Percentiles rank a stretch among this genome's conserved stretches.
Conservation (phyloP, 768 basidiomycete species). For the Gloeopeniophorella convolvens region DNA sequence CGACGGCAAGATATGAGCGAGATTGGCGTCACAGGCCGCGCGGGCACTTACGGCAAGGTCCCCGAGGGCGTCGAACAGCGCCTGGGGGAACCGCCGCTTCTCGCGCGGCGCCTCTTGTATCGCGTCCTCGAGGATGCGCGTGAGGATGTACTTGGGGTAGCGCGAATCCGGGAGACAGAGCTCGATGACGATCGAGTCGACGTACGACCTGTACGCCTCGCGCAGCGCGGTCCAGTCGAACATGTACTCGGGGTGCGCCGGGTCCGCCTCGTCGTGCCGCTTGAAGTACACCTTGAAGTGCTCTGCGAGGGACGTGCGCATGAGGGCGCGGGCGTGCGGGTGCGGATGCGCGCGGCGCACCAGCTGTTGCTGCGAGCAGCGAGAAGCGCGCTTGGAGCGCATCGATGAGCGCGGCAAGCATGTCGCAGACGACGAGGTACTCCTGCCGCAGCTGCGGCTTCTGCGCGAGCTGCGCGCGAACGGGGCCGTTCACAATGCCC, state of each 20-base stretch:
- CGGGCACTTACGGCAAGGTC: slow-evolving; percentile 60
- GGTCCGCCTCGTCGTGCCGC: slow-evolving; percentile 31
- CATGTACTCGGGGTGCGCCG: slow-evolving; percentile 44
- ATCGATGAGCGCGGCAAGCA: slow-evolving; percentile 52
- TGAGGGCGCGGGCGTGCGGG: slow-evolving; percentile 3
- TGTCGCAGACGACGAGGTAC: slow-evolving; percentile 60
- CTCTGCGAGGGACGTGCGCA: slow-evolving; percentile 34
- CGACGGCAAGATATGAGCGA: not conserved
- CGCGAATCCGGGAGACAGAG: slow-evolving; percentile 66
- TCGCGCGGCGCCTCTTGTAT: slow-evolving; percentile 69
- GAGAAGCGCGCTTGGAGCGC: slow-evolving; percentile 62
- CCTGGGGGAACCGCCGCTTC: slow-evolving; percentile 69
- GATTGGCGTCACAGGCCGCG: not conserved
- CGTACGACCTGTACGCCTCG: slow-evolving; percentile 64
- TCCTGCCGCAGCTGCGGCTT: slow-evolving; percentile 45
- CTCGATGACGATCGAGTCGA: slow-evolving; percentile 81
- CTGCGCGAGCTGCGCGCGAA: slow-evolving; percentile 47
- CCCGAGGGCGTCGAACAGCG: slow-evolving; percentile 75
- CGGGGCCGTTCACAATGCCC: slow-evolving; percentile 47
- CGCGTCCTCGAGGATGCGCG: slow-evolving; percentile 62
- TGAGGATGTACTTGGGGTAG: slow-evolving; percentile 62
- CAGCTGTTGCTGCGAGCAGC: slow-evolving; percentile 59
- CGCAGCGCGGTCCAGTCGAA: slow-evolving; percentile 64
- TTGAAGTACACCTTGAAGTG: slow-evolving; percentile 73
- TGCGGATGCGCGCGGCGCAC: slow-evolving; percentile 36